A percentile compares a stretch with the other conserved stretches of the same genome.
These are phyloP conservation scores for Papilionanthe hybrid DNA, from an alignment of 116 monocot species.

Conservation along the genomic window DNA sequence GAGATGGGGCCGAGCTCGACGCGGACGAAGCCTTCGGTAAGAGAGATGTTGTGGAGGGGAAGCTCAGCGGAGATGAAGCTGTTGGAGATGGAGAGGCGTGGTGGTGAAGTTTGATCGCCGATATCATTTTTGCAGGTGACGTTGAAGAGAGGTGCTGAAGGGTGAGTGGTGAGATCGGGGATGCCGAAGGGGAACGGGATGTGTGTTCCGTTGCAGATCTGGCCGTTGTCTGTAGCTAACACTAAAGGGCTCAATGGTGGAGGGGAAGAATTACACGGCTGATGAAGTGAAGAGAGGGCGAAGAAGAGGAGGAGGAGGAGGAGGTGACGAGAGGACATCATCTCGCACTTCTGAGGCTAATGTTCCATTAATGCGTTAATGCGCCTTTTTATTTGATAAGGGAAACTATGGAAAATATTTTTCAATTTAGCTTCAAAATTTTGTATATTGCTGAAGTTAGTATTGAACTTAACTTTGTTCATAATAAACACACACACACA, in stretches of 20 bases:
- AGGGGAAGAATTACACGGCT: not conserved
- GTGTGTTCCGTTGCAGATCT: not conserved
- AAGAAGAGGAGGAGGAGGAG: not conserved
- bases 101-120: too few species aligned
- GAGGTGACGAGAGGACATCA: not conserved
- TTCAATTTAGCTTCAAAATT: too few species aligned
- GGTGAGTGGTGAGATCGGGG: not conserved
- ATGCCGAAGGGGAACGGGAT: not conserved
- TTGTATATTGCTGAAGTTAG: too few species aligned
- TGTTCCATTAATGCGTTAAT: too few species aligned
- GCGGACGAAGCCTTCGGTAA: not conserved
- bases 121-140: too few species aligned
- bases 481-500: too few species aligned
- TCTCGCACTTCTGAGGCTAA: too few species aligned
- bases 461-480: too few species aligned
- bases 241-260: not conserved
- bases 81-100: not conserved
- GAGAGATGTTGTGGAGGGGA: not conserved
- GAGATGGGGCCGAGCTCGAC: not conserved
- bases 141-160: not conserved
- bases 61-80: not conserved
- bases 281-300: not conserved
- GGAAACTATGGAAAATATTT: too few species aligned
- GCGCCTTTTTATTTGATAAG: too few species aligned
- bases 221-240: not conserved